Evolutionary conservation across 805 yeast species (phyloP).

Genomic region (Grigorovia transvaalensis): DNA sequence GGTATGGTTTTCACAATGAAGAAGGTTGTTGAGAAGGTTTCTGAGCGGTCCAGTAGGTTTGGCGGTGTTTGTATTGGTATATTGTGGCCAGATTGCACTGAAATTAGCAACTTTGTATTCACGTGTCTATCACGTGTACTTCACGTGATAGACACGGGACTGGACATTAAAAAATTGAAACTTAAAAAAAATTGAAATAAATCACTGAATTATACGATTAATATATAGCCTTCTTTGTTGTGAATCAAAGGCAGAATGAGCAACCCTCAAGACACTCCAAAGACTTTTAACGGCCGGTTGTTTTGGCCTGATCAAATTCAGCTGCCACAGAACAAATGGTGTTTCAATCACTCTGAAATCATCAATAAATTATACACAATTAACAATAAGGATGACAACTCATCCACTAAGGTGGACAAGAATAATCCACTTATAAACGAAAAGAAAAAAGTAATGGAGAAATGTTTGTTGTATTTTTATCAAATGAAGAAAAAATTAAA

Average conservation of each 20-base stretch:
- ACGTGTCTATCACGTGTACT: too few relatives aligned
- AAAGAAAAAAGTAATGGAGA: conserved; percentile 26
- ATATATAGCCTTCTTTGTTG: too few relatives aligned
- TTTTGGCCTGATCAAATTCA: conserved; percentile 29
- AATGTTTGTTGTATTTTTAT: conserved; percentile 27
- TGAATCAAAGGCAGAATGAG: neutral
- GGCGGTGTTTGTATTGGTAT: too few relatives aligned
- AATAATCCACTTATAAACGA: conserved; percentile 10
- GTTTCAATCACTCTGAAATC: conserved; percentile 21
- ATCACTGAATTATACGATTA: too few relatives aligned
- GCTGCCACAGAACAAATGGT: conserved; percentile 26
- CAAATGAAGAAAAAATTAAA: conserved; percentile 27
- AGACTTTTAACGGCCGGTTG: conserved; percentile 19
- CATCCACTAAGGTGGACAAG: neutral
- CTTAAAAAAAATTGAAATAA: too few relatives aligned
- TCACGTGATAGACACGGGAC: too few relatives aligned
- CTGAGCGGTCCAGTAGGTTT: too few relatives aligned
- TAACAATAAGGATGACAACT: neutral
- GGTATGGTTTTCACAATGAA: neutral
- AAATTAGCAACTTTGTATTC: too few relatives aligned
- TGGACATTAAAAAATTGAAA: too few relatives aligned
- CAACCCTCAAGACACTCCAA: neutral
- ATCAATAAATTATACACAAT: conserved; percentile 20
- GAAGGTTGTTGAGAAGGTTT: too few relatives aligned
- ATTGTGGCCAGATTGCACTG: too few relatives aligned